Percentiles rank a stretch among this genome's conserved stretches.
phyloP scores from a whole-genome alignment of 1,284 basidiomycete species.

The Trametes hirsuta region DNA sequence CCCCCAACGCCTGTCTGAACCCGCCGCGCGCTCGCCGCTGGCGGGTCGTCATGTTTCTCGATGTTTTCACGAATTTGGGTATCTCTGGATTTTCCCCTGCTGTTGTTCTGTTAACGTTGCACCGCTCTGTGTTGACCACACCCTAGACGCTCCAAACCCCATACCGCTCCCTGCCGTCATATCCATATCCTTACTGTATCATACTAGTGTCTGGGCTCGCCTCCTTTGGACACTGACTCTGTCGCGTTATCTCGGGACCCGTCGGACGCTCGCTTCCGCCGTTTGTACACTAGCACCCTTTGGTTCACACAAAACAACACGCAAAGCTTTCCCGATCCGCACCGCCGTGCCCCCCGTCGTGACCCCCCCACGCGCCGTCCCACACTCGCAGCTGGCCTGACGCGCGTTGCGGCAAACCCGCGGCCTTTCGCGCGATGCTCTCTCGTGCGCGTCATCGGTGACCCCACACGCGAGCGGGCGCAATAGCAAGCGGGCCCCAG shows the following conservation, averaged over 20 bases:
- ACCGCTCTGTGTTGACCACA: conserved; percentile 9
- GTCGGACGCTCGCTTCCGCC: background rate
- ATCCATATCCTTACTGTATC: no score
- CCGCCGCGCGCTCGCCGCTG: background rate
- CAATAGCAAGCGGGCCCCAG: no score
- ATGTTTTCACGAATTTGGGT: background rate
- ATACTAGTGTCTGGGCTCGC: background rate
- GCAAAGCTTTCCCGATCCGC: background rate
- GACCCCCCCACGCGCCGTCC: no score
- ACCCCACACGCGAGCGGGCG: background rate
- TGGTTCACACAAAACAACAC: background rate
- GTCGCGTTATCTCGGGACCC: background rate
- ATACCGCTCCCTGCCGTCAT: no score
- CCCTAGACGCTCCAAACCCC: background rate
- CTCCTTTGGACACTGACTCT: background rate
- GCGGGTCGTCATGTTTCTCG: conserved; percentile 1
- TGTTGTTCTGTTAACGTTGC: background rate
- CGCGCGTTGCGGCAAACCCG: no score
- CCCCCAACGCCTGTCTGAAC: background rate
- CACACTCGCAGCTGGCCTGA: no score
- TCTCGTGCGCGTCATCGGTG: conserved; percentile 7
- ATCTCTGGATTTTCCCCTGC: background rate
- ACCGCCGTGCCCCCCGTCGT: no score
- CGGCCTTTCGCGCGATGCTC: no score
- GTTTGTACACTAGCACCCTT: background rate